Evolutionary conservation across 2,329 filamentous ascomycete species (phyloP), one percentile per base, ranked within the genome.

Genomic region (Cladophialophora immunda): DNA sequence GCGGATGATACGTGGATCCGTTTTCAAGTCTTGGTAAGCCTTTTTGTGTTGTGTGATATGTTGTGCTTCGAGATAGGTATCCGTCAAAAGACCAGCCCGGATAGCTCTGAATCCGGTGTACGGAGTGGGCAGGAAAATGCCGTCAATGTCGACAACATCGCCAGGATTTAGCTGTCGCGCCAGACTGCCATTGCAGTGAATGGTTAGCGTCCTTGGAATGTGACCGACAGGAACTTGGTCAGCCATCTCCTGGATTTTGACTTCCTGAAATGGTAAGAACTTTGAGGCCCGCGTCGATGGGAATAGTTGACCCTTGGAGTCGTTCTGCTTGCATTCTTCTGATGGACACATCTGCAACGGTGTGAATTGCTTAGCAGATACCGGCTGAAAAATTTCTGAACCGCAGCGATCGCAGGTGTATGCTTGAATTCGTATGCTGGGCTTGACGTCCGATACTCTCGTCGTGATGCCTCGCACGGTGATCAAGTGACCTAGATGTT

Each of bases 91-190:
- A 66, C 95, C 95, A 29, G 95, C 95, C 72, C 92, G 91, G 82
- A 99, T 97, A 3, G 95, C 96, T 81, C 96, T 91, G 86, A 99
- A 99, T 52, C 95, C 95, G n/a, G 95, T 99, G 78, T 99, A 99
- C 0, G 95, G 95, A 0, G 94, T 98, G 0, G 95, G 96, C 32
- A 99, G 84, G 83, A 99, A 99, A 75, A 99, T 94, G 70, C 95
- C 95, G 4, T 92, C 92, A 72, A 97, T 88, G 77, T 99, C 95
- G 22, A 98, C 90, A 3, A 97, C 89, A 79, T 99, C 95, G 70
- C 95, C 95, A 2, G 95, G 95, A 77, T 92, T 98, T 75, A 98
- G 87, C 74, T 92, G 89, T 66, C 95, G 87, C 32, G 94, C 93
- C 13, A 97, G 85, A 68, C 89, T 92, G 68, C 95, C 95, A 76